phyloP scores from a whole-genome alignment of 768 basidiomycete genomes.

The Fibroporia radiculosa region DNA sequence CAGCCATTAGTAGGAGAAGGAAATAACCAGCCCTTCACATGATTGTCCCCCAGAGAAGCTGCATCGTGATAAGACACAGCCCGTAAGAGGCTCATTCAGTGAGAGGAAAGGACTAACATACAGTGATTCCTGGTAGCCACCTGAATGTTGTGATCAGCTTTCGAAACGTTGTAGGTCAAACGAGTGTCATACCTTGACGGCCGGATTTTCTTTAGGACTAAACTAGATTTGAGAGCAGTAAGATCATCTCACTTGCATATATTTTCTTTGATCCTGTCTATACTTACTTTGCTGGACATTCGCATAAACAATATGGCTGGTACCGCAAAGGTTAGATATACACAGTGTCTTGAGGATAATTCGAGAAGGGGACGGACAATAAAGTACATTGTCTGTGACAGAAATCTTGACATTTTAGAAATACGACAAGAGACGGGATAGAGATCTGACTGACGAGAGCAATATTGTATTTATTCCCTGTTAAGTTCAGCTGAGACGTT shows the following conservation, averaged over 20 bases:
- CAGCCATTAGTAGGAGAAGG: not conserved
- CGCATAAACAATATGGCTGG: constrained; percentile 50
- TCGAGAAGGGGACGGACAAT: constrained; percentile 34
- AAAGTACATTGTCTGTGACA: constrained; percentile 54
- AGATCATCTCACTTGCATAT: not conserved
- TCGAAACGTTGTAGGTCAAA: not conserved
- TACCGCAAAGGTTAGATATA: not conserved
- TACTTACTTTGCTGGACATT: constrained; percentile 58
- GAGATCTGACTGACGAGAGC: constrained; percentile 37
- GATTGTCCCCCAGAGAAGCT: constrained; percentile 59
- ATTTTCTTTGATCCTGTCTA: not conserved
- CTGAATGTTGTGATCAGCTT: constrained; percentile 14
- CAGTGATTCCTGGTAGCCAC: constrained; percentile 65
- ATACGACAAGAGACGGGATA: not conserved
- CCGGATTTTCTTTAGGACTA: constrained; percentile 53
- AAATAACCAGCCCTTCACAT: constrained; percentile 32
- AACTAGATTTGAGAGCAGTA: constrained; percentile 8
- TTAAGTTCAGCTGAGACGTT: constrained; percentile 42
- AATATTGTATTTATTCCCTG: constrained; percentile 54
- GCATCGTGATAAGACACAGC: not conserved
- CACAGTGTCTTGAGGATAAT: constrained; percentile 3
- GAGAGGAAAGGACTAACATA: constrained; percentile 19
- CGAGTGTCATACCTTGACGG: constrained; percentile 56
- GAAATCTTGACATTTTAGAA: not conserved
- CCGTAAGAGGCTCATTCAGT: not conserved